Evolutionary conservation across 2,329 filamentous ascomycete genomes (phyloP).

Genomic region (Diaporthe amygdali): DNA sequence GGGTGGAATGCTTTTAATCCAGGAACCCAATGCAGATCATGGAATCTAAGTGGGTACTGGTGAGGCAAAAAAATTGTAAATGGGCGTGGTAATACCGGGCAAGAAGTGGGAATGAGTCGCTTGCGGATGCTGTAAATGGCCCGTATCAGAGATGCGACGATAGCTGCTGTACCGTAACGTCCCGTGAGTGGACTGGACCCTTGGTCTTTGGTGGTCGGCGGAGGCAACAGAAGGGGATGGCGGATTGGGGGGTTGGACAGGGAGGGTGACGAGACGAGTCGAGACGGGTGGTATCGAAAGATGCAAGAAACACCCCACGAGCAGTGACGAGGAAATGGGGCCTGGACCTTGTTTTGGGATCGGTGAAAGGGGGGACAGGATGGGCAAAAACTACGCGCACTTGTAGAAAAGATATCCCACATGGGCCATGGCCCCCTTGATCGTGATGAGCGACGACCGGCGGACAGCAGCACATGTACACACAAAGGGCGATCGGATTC

Average conservation of each 20-base stretch:
- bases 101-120: slow-evolving; percentile 21
- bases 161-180: background rate
- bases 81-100: slow-evolving; percentile 21
- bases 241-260: background rate
- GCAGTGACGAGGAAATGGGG: background rate
- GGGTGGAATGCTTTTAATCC: slow-evolving; percentile 24
- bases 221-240: background rate
- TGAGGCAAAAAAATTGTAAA: slow-evolving; percentile 19
- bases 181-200: background rate
- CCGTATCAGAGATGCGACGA: slow-evolving; percentile 21
- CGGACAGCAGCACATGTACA: slow-evolving; percentile 6
- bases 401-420: slow-evolving; percentile 8
- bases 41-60: slow-evolving; percentile 20
- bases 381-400: background rate
- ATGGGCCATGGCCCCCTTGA: background rate
- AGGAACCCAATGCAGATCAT: slow-evolving; percentile 22
- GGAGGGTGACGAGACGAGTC: slow-evolving; percentile 2
- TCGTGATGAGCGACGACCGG: slow-evolving; percentile 1
- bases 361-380: slow-evolving; percentile 8
- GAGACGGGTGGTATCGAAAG: background rate
- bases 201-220: background rate
- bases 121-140: slow-evolving; percentile 8
- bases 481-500: slow-evolving; percentile 6
- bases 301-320: slow-evolving; percentile 25
- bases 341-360: slow-evolving; percentile 4